Percentiles rank a stretch among this genome's conserved stretches.
Evolutionary conservation across 495 filamentous ascomycete species (phyloP).

Genomic region (Aspergillus indologenus): DNA sequence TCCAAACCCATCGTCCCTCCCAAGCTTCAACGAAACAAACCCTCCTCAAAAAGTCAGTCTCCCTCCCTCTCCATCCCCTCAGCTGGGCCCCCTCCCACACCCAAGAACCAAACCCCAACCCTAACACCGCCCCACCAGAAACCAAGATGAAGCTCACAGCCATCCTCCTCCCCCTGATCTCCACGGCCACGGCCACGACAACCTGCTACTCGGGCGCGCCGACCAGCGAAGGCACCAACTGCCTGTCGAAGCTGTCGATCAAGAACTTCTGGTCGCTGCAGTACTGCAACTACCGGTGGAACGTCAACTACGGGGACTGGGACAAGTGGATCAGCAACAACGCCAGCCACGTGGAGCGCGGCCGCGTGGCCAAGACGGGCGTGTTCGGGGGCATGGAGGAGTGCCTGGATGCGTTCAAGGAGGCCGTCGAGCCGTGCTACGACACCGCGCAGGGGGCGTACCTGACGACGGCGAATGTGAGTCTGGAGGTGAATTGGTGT

Average conservation of each 20-base stretch:
- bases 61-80: background rate
- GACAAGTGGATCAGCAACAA: background rate
- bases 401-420: conserved; percentile 1
- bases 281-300: conserved; percentile 6
- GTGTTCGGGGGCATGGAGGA: background rate
- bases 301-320: conserved; percentile 1
- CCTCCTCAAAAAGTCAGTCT: background rate
- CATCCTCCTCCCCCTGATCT: background rate
- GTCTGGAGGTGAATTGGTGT: conserved; percentile 3
- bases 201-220: background rate
- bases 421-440: background rate
- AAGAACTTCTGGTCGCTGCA: background rate
- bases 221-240: background rate
- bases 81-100: background rate
- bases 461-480: background rate
- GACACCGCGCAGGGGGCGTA: background rate
- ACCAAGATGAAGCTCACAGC: background rate
- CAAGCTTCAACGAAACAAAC: too few relatives aligned
- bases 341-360: background rate
- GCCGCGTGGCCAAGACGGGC: background rate
- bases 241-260: background rate
- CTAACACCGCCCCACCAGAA: background rate
- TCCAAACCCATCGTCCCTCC: too few relatives aligned
- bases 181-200: background rate
- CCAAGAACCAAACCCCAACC: background rate